Evolutionary conservation across 2,329 filamentous ascomycete species (phyloP).

Genomic region (Fusarium acutatum): DNA sequence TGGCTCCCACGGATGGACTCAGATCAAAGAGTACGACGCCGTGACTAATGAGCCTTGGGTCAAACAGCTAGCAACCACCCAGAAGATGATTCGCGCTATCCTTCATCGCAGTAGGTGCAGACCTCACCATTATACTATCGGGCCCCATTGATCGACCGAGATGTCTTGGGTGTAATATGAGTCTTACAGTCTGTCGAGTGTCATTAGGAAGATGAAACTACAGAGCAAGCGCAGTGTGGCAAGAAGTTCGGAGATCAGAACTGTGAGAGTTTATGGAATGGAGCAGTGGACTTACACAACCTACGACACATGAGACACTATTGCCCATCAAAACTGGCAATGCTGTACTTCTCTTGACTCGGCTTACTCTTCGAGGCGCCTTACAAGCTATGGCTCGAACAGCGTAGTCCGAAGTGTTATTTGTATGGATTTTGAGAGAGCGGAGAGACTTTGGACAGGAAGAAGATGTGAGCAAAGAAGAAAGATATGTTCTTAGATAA

Average conservation of each 20-base stretch:
- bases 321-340: not conserved
- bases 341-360: fast-evolving
- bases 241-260: not conserved
- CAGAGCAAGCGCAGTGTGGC: not conserved
- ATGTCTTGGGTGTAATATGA: not conserved
- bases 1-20: not conserved
- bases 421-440: too few relatives aligned
- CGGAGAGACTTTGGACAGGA: not conserved
- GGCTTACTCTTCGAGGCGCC: not conserved
- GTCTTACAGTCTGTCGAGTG: fast-evolving
- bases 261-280: too few relatives aligned
- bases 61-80: not conserved
- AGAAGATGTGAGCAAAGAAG: not conserved
- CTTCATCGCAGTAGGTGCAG: fast-evolving
- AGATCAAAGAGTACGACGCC: not conserved
- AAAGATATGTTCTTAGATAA: not conserved
- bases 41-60: not conserved
- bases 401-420: not conserved
- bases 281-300: too few relatives aligned
- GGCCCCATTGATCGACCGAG: not conserved
- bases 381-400: fast-evolving
- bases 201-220: too few relatives aligned
- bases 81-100: not conserved
- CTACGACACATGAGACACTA: too few relatives aligned
- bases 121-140: not conserved